phyloP scores from a whole-genome alignment of 2,329 filamentous ascomycete species.

The Cryphonectria radicalis region DNA sequence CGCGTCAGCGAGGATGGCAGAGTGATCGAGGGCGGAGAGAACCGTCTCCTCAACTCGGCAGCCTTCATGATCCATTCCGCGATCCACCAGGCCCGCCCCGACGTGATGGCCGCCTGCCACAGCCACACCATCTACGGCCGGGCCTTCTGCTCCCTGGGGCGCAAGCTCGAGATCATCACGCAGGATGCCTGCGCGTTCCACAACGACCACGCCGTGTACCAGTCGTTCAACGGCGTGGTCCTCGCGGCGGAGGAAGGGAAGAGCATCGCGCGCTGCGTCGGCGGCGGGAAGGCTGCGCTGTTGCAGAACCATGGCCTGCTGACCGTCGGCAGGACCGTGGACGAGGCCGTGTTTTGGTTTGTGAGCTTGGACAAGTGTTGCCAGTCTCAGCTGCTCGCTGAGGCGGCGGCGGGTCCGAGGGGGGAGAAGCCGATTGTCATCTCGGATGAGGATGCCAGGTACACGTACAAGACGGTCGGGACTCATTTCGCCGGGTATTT shows the following conservation, averaged over 20 bases:
- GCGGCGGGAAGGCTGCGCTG: constrained; percentile 54
- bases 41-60: constrained; percentile 37
- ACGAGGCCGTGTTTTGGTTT: constrained; percentile 60
- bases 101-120: constrained; percentile 59
- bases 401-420: constrained; percentile 63
- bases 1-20: constrained; percentile 64
- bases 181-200: constrained; percentile 67
- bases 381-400: constrained; percentile 55
- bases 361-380: constrained; percentile 54
- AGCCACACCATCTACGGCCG: constrained; percentile 58
- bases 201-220: constrained; percentile 49
- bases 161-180: constrained; percentile 66
- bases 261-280: constrained; percentile 52
- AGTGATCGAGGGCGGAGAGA: constrained; percentile 64
- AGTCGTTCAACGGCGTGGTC: constrained; percentile 50
- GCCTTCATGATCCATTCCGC: constrained; percentile 54
- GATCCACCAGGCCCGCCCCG: constrained; percentile 59
- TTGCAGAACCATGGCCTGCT: constrained; percentile 61
- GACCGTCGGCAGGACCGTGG: constrained; percentile 54
- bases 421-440: constrained; percentile 70
- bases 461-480: constrained; percentile 70
- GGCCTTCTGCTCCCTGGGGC: constrained; percentile 65
- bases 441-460: constrained; percentile 67
- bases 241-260: constrained; percentile 55
- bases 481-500: constrained; percentile 68